Evolutionary conservation across 371 early-diverging fungal genomes (phyloP).

Genomic region (Mortierella sp.): DNA sequence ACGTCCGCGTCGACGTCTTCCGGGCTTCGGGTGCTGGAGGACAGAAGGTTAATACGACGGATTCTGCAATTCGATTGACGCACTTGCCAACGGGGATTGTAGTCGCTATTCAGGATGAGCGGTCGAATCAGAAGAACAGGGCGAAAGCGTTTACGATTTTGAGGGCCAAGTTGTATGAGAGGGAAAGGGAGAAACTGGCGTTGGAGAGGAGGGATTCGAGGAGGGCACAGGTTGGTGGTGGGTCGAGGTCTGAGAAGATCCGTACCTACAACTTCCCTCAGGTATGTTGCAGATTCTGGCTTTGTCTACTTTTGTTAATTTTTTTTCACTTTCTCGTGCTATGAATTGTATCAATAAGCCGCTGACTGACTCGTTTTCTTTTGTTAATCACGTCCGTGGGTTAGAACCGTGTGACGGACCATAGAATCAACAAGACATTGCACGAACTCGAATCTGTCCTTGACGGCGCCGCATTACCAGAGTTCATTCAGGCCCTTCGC

Average conservation of each 20-base stretch:
- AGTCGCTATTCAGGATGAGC: slow-evolving; percentile 91
- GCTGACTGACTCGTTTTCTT: neutral
- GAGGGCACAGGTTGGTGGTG: slow-evolving; percentile 77
- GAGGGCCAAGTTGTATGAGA: slow-evolving; percentile 83
- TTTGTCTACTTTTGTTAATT: neutral
- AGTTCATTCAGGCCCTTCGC: slow-evolving; percentile 48
- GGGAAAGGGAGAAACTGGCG: slow-evolving; percentile 72
- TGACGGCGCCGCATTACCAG: slow-evolving; percentile 62
- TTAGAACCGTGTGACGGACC: slow-evolving; percentile 87
- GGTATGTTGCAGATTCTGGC: slow-evolving; percentile 4
- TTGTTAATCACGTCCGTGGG: neutral
- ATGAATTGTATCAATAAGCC: neutral
- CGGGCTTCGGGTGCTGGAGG: slow-evolving; percentile 89
- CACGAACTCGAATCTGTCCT: slow-evolving; percentile 80
- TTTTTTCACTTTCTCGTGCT: neutral
- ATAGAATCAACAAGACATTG: slow-evolving; percentile 83
- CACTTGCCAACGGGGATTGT: slow-evolving; percentile 93
- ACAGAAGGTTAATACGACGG: slow-evolving; percentile 97
- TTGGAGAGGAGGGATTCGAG: slow-evolving; percentile 73
- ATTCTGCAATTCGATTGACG: slow-evolving; percentile 94
- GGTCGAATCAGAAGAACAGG: slow-evolving; percentile 93
- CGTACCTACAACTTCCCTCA: slow-evolving; percentile 84
- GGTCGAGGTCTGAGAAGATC: slow-evolving; percentile 88
- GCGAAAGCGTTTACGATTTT: slow-evolving; percentile 90
- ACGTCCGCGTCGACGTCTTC: slow-evolving; percentile 83